Base-by-base conservation (phyloP, 768 basidiomycete genomes). In the Lentinula aciculospora region DNA sequence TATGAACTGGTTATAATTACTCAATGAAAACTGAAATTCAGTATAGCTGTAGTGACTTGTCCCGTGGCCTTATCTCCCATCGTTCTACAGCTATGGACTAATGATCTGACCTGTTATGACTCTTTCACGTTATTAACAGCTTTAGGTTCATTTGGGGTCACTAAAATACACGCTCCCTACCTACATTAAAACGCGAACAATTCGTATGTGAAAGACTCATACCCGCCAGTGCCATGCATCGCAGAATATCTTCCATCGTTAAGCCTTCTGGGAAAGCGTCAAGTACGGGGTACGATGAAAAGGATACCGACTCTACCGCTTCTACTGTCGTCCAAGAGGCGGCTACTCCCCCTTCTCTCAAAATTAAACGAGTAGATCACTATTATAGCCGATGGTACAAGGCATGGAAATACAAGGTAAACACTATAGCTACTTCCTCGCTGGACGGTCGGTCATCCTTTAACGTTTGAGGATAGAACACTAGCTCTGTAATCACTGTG, bases 351-450 rank as follows among this genome's bases (percentile, higher is more conserved):
- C 77, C 79, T 28, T 77, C 78, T 15, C 69, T 82, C 56, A 82
- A 85, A 69, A 70, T 84, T 66, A 84, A 84, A 65, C 79, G 81
- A 1, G 77, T 84, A 44, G 84, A 84, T 64, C 73, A 80, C 61
- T 84, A 82, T 62, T 84, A 79, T 66, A 82, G 79, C 64, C 69
- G 74, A 59, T 83, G 82, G 82, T 72, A 72, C 31, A 81, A 78
- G 64, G 65, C 68, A 19, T 84, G 82, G 82, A 83, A 81, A 68
- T 84, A 85, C 63, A 70, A 71, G 62, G 80, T 80, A 65, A 23
- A 69, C 55, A 21, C 9, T 23, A 19, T 34, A n/a, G 4, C 4
- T 10, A 34, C 13, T 4, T 34, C 9, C 13, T 34, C 32, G n/a
- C 13, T 34, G 32, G 13, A 34, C 5, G 10, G 32, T 9, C 32